Evolutionary conservation across 345 rosid genomes (phyloP), one percentile per base, ranked within the genome.

Genomic region (Cardamine resedifolia): DNA sequence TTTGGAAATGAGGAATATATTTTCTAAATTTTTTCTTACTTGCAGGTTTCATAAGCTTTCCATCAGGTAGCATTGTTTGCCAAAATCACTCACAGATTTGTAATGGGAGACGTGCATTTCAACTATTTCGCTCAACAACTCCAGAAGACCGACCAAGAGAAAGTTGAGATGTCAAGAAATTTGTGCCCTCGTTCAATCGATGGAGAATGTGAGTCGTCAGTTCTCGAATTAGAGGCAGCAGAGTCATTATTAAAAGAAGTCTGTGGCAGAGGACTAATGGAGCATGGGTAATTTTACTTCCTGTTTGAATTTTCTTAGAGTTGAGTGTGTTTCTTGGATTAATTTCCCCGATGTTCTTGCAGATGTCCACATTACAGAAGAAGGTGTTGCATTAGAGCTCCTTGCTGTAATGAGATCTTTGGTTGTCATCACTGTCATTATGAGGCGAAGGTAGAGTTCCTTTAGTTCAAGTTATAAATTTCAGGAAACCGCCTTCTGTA

Each of bases 341-440:
- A n/a, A 44, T 33, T 4, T 57, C 36, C 16, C 38, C 5, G 0
- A 66, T 60, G 41, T 39, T 53, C 53, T 71, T 76, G 75, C 85
- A 92, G 96, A 68, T 90, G 96, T 70, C 71, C 80, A 3, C 96
- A 90, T 71, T 92, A 88, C 76, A 81, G 74, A 30, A 70, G 97
- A 79, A 86, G 91, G 68, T 92, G 97, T 64, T 80, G 74, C 67
- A 82, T 92, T 64, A 85, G 83, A 84, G 93, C 97, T 62, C 98
- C 98, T 66, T 92, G 98, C 75, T 92, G 98, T 67, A 79, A 80
- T 43, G 91, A 87, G 79, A 74, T 87, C 16, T 90, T 87, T 81
- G 89, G 83, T 82, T 92, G 98, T 66, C 97, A 86, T 44, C 98
- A 90, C 70, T 92, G 98, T 77, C 98, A 92, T 71, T 78, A 92